These are phyloP conservation scores for Alloascoidea hylecoeti DNA, from an alignment of 805 yeast species.

Conservation along the genomic window DNA sequence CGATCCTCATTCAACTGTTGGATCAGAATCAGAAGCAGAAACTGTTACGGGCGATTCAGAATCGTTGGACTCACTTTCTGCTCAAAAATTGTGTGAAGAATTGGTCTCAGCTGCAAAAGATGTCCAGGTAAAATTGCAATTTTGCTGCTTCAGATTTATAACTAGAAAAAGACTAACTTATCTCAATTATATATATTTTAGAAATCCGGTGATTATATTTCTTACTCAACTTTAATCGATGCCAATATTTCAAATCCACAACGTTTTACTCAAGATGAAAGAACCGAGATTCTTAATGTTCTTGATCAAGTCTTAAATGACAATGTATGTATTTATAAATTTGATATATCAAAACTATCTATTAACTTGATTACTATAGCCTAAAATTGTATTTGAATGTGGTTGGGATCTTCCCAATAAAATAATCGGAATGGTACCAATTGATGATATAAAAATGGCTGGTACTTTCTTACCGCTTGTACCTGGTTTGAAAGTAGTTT, in stretches of 20 bases:
- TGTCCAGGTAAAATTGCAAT: not conserved
- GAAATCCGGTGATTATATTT: not conserved
- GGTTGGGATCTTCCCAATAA: conserved; percentile 87
- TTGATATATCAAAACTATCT: not conserved
- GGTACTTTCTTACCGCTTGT: not conserved
- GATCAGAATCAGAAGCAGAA: not conserved
- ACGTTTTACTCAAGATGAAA: conserved; percentile 33
- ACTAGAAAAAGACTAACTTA: not conserved
- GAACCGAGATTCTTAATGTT: conserved; percentile 27
- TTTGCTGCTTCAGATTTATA: not conserved
- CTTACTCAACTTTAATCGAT: not conserved
- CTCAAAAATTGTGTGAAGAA: not conserved
- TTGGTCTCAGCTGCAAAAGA: not conserved
- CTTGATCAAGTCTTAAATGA: conserved; percentile 27
- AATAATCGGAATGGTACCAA: not conserved
- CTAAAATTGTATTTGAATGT: conserved; percentile 42
- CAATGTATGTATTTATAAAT: conserved; percentile 7
- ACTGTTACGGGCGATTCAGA: not conserved
- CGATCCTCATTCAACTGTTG: too few relatives aligned
- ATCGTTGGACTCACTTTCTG: not conserved
- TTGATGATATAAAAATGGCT: not conserved
- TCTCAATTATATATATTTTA: not conserved
- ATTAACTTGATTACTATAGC: conserved; percentile 15
- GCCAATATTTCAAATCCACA: conserved; percentile 31
- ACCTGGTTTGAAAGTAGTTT: not conserved